Conservation (phyloP, 345 rosid species). For the Gossypium anomalum region DNA sequence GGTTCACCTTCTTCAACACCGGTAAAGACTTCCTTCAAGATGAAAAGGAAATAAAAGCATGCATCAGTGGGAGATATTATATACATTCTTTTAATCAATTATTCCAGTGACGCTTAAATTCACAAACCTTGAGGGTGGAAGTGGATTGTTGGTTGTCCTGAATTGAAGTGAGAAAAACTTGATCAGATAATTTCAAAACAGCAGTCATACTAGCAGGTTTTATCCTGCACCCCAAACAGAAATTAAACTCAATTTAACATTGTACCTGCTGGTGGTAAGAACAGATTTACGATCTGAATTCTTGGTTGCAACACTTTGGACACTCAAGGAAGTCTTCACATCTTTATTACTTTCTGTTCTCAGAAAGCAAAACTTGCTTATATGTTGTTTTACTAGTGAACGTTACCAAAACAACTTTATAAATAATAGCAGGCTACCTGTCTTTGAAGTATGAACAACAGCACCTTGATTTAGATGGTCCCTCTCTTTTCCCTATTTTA, state of each 20-base stretch:
- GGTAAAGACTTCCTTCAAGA: conserved; percentile 55
- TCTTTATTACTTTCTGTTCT: conserved; percentile 24
- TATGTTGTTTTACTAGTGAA: conserved; percentile 14
- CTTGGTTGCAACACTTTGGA: conserved; percentile 30
- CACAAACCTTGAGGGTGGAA: conserved; percentile 36
- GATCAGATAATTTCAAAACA: conserved; percentile 8
- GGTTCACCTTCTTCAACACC: conserved; percentile 28
- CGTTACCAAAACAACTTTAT: conserved; percentile 14
- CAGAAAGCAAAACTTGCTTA: conserved; percentile 25
- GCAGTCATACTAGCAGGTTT: neutral
- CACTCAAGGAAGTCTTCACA: conserved; percentile 22
- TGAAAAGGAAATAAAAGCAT: conserved; percentile 16
- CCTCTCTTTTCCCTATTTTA: conserved; percentile 41
- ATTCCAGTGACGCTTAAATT: neutral
- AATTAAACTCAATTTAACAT: conserved; percentile 9
- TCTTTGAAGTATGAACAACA: conserved; percentile 26
- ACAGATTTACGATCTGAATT: conserved; percentile 32
- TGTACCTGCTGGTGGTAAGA: conserved; percentile 40
- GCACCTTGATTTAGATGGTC: conserved; percentile 27
- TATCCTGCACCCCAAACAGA: neutral
- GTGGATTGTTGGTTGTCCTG: conserved; percentile 26
- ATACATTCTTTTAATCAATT: neutral
- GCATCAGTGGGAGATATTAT: conserved; percentile 7
- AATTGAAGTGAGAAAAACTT: conserved; percentile 2
- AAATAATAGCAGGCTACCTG: conserved; percentile 37